These are phyloP conservation scores for Crataegus laevigata DNA, from an alignment of 306 rosid genomes.

Conservation along the genomic window DNA sequence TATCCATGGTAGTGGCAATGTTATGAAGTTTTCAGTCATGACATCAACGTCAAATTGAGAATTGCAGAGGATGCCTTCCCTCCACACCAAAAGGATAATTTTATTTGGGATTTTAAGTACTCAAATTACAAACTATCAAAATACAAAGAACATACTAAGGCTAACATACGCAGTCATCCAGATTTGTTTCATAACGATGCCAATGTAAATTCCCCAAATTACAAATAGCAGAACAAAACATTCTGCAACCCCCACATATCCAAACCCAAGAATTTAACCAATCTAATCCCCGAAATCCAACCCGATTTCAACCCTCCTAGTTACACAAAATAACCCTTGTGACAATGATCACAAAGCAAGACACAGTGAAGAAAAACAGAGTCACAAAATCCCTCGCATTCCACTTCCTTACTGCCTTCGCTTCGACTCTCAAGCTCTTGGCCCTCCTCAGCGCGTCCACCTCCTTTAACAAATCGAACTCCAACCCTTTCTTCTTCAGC, in stretches of 20 bases:
- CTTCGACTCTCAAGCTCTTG: slow-evolving; percentile 69
- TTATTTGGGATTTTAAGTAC: background rate
- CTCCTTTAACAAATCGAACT: slow-evolving; percentile 84
- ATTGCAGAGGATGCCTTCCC: background rate
- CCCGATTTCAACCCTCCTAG: background rate
- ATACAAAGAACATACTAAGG: background rate
- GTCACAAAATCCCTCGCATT: slow-evolving; percentile 72
- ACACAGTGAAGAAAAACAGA: slow-evolving; percentile 55
- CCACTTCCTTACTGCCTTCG: slow-evolving; percentile 70
- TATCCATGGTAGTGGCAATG: slow-evolving; percentile 18
- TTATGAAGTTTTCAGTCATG: too few species aligned
- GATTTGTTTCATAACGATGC: background rate
- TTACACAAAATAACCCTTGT: slow-evolving; percentile 71
- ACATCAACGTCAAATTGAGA: too few species aligned
- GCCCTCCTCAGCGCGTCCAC: slow-evolving; percentile 93
- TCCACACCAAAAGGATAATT: background rate
- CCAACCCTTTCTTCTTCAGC: slow-evolving; percentile 77
- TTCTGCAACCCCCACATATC: slow-evolving; percentile 38
- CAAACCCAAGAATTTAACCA: background rate
- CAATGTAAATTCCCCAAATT: slow-evolving; percentile 3
- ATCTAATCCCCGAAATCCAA: background rate
- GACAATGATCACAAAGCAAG: slow-evolving; percentile 61
- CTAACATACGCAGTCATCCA: background rate
- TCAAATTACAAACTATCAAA: too few species aligned
- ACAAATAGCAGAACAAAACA: slow-evolving; percentile 63